Base-by-base conservation (phyloP, 169 alveolate genomes). In the Cryptosporidium baileyi region DNA sequence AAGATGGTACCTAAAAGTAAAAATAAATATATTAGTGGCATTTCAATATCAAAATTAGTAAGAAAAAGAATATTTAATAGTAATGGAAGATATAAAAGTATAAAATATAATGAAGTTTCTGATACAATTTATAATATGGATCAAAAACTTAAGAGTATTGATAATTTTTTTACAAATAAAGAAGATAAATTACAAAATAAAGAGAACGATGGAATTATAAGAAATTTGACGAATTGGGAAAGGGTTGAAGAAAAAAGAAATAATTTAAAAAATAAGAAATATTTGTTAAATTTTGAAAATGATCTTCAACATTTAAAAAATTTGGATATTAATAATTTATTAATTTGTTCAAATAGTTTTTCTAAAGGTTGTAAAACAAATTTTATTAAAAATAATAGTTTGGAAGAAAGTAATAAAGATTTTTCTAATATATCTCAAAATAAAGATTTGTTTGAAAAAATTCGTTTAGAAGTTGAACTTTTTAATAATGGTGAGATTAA, bases 171-270 rank as follows among this genome's bases (percentile, higher is more conserved):
- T n/a, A 52, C 30, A 30, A 26, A 45, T 1, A n/a, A 34, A 22
- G 28, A 40, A 34, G 15, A 54, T 38, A 36, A 61, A 61, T 61
- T 0, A 15, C 17, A 38, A n/a, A n/a, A n/a, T n/a, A n/a, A n/a
- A n/a, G 63, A 8, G 0, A 57, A 57, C 45, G 13, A 1, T 7
- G 67, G 13, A 47, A 44, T 11, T 3, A 26, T 40, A 26, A 52
- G 85, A 30, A 74, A 74, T 26, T 74, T 74, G 40, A 74, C 19
- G 54, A 57, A 22, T 13, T 74, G 85, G 85, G 85, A 74, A 36
- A 74, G 85, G 22, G 2, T 54, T 11, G 85, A 74, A 13, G 85
- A 74, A 74, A 74, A 74, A 43, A 74, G 67, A 41, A 34, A 40
- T 15, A 67, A 74, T 19, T 8, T 38, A 8, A 74, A 74, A 44